Percentiles rank a stretch among this genome's conserved stretches.
These are phyloP conservation scores for Staphylotrichum tortipilum DNA, from an alignment of 495 filamentous ascomycete genomes.

Conservation along the genomic window DNA sequence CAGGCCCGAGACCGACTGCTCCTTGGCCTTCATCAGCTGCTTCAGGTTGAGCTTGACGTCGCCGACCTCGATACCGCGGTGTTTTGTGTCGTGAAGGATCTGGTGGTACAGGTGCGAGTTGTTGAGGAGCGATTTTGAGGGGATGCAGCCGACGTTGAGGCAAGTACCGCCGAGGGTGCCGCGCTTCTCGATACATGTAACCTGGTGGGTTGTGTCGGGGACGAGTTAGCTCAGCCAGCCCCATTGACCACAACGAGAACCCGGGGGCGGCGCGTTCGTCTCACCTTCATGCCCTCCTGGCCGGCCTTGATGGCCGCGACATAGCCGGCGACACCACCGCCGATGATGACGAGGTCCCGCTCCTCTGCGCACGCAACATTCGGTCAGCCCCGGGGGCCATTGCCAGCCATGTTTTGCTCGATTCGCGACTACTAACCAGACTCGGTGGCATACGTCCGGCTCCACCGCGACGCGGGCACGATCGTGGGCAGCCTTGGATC, in stretches of 20 bases:
- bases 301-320: slow-evolving; percentile 98
- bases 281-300: slow-evolving; percentile 92
- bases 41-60: slow-evolving; percentile 91
- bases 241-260: neutral
- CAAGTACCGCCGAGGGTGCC: slow-evolving; percentile 92
- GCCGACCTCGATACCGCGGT: slow-evolving; percentile 86
- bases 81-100: slow-evolving; percentile 93
- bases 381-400: slow-evolving; percentile 17
- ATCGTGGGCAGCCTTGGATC: slow-evolving; percentile 46
- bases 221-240: too few species aligned
- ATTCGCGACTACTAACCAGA: slow-evolving; percentile 51
- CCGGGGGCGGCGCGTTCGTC: neutral
- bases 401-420: neutral
- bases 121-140: slow-evolving; percentile 98
- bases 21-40: slow-evolving; percentile 98
- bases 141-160: slow-evolving; percentile 98
- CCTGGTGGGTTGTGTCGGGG: slow-evolving; percentile 45
- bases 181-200: slow-evolving; percentile 97
- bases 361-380: slow-evolving; percentile 56
- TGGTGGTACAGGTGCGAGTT: slow-evolving; percentile 98
- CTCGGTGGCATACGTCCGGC: slow-evolving; percentile 70
- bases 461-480: slow-evolving; percentile 51
- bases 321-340: slow-evolving; percentile 96
- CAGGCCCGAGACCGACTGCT: slow-evolving; percentile 75
- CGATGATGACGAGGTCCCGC: slow-evolving; percentile 88